Evolutionary conservation across 2,329 filamentous ascomycete species (phyloP).

Genomic region (Fusarium oligoseptatum): DNA sequence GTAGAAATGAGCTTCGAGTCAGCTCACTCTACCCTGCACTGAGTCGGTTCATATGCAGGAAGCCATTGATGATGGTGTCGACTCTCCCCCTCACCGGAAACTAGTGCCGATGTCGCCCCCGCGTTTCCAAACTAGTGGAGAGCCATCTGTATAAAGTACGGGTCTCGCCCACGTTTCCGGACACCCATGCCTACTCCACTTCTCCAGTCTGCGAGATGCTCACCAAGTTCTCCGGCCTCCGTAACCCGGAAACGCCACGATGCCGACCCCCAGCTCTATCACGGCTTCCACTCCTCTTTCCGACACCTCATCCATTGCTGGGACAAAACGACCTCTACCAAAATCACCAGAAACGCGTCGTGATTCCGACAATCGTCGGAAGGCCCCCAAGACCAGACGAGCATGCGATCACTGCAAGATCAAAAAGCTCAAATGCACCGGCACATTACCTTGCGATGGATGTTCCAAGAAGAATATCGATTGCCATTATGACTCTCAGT

Average conservation of each 20-base stretch:
- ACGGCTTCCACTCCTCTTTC: not conserved
- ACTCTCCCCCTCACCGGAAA: not conserved
- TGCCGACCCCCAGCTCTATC: not conserved
- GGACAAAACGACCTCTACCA: conserved; percentile 23
- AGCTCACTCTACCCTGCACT: not conserved
- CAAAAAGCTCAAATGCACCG: conserved; percentile 55
- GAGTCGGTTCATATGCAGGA: not conserved
- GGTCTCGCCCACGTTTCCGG: not conserved
- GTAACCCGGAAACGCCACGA: not conserved
- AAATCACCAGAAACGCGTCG: conserved; percentile 24
- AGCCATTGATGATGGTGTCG: not conserved
- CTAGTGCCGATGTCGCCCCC: not conserved
- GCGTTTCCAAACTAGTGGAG: not conserved
- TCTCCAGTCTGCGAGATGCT: not conserved
- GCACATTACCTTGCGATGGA: conserved; percentile 52
- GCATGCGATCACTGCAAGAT: conserved; percentile 56
- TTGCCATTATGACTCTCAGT: conserved; percentile 54
- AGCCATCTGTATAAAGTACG: not conserved
- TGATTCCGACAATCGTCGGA: conserved; percentile 34
- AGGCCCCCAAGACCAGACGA: conserved; percentile 51
- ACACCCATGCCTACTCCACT: not conserved
- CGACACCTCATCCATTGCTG: not conserved
- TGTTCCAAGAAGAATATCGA: conserved; percentile 47
- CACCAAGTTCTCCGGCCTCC: not conserved
- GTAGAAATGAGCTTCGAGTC: not conserved